Base-by-base conservation (phyloP, 148 eudicot species). In the Fagopyrum esculentum region DNA sequence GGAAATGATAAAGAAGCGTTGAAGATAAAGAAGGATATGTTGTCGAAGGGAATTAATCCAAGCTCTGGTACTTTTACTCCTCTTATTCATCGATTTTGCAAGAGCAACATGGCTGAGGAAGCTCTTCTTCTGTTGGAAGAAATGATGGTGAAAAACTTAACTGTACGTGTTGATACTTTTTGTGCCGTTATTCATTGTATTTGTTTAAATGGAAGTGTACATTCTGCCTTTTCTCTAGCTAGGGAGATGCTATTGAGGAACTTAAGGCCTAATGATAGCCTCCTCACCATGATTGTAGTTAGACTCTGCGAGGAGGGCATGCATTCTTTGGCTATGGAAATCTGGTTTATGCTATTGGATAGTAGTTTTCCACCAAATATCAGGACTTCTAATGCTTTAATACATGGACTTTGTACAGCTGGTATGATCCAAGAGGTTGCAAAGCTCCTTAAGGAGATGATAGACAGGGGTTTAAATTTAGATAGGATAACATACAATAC, bases 401-500 rank as follows among this genome's bases (percentile, higher is more conserved):
- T 89, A 51, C 85, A 89, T 74, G 88, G 95, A 70, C 93, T 93
- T 85, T 88, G 87, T 86, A 78, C 73, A 76, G 83, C 77, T 4
- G 89, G 90, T 35, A 77, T 79, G 55, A 80, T 89, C 87, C 84
- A 82, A 48, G 95, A 86, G 64, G 89, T 91, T 78, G 80, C 80
- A 9, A 82, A 79, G 72, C 60, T 93, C 80, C 84, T 91, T 69
- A 88, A 85, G 77, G 92, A 82, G 78, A 89, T 93, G 90, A 49
- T 87, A 69, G 78, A 73, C 8, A 81, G 83, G 66, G 89, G 90
- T 66, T 79, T 84, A 59, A 50, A 66, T 55, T 81, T 87, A 61
- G 95, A 93, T 81, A 87, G 78, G 51, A 77, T 81, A 68, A 93
- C 95, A 57, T 93, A 89, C 79, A 91, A 93, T 77, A 85, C 89